Evolutionary conservation across 2,329 filamentous ascomycete species (phyloP).

Genomic region (Pestalotiopsis sp.): DNA sequence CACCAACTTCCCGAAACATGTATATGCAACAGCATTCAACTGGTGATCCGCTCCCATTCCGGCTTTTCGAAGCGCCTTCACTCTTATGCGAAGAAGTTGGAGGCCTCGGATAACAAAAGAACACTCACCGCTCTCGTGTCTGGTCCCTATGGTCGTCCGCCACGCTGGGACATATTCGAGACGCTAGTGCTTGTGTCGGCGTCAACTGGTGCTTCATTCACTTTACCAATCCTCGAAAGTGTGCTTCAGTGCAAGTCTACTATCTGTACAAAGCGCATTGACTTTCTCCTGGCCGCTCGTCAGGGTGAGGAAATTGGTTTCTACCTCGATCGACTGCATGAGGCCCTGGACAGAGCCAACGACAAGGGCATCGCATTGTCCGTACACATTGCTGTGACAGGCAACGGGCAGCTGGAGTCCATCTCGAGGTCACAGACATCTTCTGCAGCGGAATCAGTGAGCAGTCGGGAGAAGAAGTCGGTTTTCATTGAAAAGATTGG

Average conservation of each 20-base stretch:
- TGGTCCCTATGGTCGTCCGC: conserved; percentile 59
- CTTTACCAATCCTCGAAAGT: conserved; percentile 60
- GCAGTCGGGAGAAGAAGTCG: conserved; percentile 26
- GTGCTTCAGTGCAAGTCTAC: conserved; percentile 43
- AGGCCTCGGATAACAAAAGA: conserved; percentile 30
- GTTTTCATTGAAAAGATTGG: conserved; percentile 14
- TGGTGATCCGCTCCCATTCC: conserved; percentile 57
- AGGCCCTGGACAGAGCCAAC: conserved; percentile 45
- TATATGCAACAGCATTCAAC: conserved; percentile 61
- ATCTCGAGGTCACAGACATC: conserved; percentile 19
- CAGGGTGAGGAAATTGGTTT: conserved; percentile 58
- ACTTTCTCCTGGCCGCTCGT: conserved; percentile 55
- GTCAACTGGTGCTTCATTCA: conserved; percentile 66
- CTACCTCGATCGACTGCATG: conserved; percentile 53
- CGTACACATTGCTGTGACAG: conserved; percentile 59
- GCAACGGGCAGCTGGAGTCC: conserved; percentile 28
- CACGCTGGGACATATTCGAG: conserved; percentile 61
- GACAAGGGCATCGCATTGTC: conserved; percentile 50
- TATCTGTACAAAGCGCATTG: conserved; percentile 54
- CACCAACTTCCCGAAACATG: conserved; percentile 53
- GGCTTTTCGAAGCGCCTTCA: conserved; percentile 62
- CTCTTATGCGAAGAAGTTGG: conserved; percentile 42
- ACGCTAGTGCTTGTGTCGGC: conserved; percentile 63
- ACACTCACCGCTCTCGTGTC: conserved; percentile 51
- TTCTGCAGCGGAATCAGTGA: conserved; percentile 19